phyloP scores from a whole-genome alignment of 2,329 filamentous ascomycete genomes.

The Atkinsonella texensis region DNA sequence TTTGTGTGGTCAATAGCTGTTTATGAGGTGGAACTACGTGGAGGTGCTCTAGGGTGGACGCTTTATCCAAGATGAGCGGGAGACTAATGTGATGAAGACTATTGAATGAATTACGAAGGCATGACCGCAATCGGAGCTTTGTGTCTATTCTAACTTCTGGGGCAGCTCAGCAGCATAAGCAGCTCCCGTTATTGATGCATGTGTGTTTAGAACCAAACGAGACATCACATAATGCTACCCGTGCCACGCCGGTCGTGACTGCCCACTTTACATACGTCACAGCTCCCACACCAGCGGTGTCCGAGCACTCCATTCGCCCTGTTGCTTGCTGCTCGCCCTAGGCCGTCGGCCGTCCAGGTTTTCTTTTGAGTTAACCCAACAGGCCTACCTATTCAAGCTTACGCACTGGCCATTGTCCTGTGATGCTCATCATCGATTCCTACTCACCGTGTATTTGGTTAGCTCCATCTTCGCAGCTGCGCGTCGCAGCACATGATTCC shows the following conservation, averaged over 20 bases:
- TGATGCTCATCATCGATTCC: background rate
- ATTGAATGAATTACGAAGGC: background rate
- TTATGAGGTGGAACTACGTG: background rate
- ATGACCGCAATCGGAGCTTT: background rate
- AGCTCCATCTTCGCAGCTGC: background rate
- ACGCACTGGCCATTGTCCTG: background rate
- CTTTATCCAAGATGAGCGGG: conserved; percentile 1
- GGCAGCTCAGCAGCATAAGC: too few species aligned
- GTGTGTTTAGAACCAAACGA: too few species aligned
- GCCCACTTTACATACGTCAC: conserved; percentile 3
- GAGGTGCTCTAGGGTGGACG: background rate
- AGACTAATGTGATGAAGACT: conserved; percentile 3
- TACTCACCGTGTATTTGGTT: background rate
- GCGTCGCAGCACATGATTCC: background rate
- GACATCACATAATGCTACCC: too few species aligned
- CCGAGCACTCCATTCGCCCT: background rate
- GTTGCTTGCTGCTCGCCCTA: background rate
- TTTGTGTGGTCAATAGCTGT: conserved; percentile 9
- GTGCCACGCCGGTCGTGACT: background rate
- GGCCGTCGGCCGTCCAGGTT: background rate
- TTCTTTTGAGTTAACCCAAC: background rate
- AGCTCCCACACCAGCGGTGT: background rate
- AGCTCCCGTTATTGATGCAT: too few species aligned
- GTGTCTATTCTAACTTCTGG: background rate
- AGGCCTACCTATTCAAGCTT: background rate